A percentile compares a stretch with the other conserved stretches of the same genome.
phyloP scores from a whole-genome alignment of 352 stramenopile species.

The Pythium scleroteichum region DNA sequence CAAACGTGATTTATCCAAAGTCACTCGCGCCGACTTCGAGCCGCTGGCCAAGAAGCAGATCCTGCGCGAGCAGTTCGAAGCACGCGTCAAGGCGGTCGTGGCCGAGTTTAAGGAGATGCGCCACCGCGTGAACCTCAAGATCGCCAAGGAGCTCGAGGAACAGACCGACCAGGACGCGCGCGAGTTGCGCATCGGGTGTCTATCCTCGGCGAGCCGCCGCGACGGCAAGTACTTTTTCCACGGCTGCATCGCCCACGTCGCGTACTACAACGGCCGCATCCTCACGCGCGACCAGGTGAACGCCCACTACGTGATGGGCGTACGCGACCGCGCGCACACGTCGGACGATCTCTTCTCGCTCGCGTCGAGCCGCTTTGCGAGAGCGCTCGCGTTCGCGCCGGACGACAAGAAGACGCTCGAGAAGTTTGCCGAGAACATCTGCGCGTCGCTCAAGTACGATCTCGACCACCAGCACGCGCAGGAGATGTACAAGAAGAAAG shows the following conservation, averaged over 20 bases:
- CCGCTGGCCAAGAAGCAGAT: constrained; percentile 81
- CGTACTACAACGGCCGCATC: constrained; percentile 68
- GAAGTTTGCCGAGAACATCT: constrained; percentile 81
- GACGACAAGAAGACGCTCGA: constrained; percentile 69
- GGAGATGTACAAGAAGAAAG: constrained; percentile 82
- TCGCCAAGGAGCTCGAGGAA: constrained; percentile 66
- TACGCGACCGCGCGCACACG: constrained; percentile 53
- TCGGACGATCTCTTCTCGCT: constrained; percentile 81
- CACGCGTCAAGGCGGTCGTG: constrained; percentile 48
- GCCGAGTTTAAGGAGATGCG: constrained; percentile 77
- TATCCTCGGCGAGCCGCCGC: constrained; percentile 53
- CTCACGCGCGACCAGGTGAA: constrained; percentile 75
- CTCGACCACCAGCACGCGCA: constrained; percentile 67
- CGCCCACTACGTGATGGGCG: constrained; percentile 71
- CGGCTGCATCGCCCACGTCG: constrained; percentile 80
- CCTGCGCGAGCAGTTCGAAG: constrained; percentile 69
- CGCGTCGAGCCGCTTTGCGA: constrained; percentile 65
- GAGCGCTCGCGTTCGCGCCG: constrained; percentile 55
- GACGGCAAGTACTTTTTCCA: constrained; percentile 89
- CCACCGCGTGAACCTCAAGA: constrained; percentile 68
- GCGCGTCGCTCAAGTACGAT: constrained; percentile 79
- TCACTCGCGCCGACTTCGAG: constrained; percentile 74
- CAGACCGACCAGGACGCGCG: constrained; percentile 53
- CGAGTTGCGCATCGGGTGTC: constrained; percentile 73
- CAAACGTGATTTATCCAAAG: constrained; percentile 67